phyloP scores from a whole-genome alignment of 2,329 filamentous ascomycete species.

The Aureobasidium sp. region DNA sequence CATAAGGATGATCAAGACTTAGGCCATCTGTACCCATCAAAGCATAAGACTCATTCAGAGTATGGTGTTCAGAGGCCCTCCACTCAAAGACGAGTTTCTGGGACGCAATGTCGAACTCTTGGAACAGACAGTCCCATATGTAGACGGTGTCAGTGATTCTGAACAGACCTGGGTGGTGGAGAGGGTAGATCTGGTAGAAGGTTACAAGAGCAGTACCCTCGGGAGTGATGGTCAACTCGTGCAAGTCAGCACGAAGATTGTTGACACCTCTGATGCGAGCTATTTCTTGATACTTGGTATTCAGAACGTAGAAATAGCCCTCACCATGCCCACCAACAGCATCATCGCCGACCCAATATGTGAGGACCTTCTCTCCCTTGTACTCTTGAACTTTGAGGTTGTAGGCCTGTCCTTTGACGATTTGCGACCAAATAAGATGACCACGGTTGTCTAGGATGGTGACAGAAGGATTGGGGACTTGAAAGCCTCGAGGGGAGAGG shows the following conservation, averaged over 20 bases:
- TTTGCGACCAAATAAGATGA: constrained; percentile 7
- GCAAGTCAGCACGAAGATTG: constrained; percentile 33
- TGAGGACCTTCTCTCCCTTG: constrained; percentile 39
- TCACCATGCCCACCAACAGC: constrained; percentile 42
- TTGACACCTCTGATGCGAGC: constrained; percentile 34
- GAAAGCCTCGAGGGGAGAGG: constrained; percentile 10
- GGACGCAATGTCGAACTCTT: constrained; percentile 39
- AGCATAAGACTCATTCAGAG: constrained; percentile 18
- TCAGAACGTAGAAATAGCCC: constrained; percentile 40
- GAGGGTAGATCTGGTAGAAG: constrained; percentile 2
- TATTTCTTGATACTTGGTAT: constrained; percentile 30
- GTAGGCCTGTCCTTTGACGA: constrained; percentile 33
- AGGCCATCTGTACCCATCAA: not conserved
- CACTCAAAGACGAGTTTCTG: constrained; percentile 38
- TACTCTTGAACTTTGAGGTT: constrained; percentile 42
- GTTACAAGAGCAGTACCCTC: constrained; percentile 23
- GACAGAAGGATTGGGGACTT: not conserved
- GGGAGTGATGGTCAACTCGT: constrained; percentile 38
- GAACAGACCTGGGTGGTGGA: constrained; percentile 8
- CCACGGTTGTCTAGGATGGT: constrained; percentile 16
- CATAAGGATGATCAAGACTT: constrained; percentile 20
- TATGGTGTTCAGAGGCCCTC: constrained; percentile 37
- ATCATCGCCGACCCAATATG: constrained; percentile 45
- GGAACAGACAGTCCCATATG: constrained; percentile 36
- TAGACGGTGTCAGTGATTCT: constrained; percentile 11